Conservation (phyloP, 257 asterid genomes). For the Solanum peruvianum region DNA sequence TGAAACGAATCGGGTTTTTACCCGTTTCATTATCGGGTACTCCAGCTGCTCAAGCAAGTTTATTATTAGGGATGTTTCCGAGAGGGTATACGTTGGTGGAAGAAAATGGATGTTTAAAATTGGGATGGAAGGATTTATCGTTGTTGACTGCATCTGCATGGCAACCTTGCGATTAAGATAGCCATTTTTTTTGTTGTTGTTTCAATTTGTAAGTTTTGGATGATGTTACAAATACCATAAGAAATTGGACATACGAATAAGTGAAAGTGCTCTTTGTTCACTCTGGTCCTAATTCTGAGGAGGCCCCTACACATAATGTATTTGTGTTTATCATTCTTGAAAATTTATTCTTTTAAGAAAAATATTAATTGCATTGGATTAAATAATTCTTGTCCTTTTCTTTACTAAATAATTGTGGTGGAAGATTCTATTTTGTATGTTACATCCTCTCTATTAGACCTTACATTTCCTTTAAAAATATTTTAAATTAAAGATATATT, state of each 20-base stretch:
- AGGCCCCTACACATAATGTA: neutral
- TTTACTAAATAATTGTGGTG: neutral
- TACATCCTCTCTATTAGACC: neutral
- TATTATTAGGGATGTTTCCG: constrained; percentile 91
- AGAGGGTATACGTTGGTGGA: constrained; percentile 86
- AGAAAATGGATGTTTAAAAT: constrained; percentile 66
- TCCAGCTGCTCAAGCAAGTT: constrained; percentile 69
- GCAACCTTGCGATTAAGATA: constrained; percentile 46
- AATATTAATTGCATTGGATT: neutral
- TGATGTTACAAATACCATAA: neutral
- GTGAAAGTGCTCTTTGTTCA: neutral
- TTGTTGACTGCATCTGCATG: constrained; percentile 91
- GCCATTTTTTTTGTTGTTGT: neutral
- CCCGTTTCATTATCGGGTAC: constrained; percentile 73
- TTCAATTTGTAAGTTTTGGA: neutral
- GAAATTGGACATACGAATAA: neutral
- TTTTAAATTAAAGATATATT: no score
- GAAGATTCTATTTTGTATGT: neutral
- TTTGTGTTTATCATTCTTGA: neutral
- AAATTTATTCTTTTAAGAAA: neutral
- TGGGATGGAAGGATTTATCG: constrained; percentile 89
- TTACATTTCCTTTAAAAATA: no score
- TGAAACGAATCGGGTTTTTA: constrained; percentile 42
- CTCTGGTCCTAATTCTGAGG: neutral
- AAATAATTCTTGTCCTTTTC: neutral